Evolutionary conservation across 176 grass and related monocot genomes (phyloP), one percentile per base, ranked within the genome.

Genomic region (Rhynchospora pubera): DNA sequence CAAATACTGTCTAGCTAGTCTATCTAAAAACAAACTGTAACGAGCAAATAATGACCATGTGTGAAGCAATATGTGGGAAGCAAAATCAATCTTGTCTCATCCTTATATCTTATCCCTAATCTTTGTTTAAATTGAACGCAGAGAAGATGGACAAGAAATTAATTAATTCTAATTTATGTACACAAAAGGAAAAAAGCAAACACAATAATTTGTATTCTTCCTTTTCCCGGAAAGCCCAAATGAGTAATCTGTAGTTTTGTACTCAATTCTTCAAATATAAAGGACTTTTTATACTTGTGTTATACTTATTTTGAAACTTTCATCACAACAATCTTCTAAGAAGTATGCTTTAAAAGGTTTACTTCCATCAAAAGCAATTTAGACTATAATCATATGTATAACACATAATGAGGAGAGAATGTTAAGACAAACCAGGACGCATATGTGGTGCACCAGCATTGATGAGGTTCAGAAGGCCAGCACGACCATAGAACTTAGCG

Each of bases 401-500:
- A 74, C 43, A 51, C 46, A 48, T 6, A 13, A 51, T 0, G 22
- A 2, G 22, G 5, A 28, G 5, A 74, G 7, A 45, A 39, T 61
- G 5, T 19, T 21, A 53, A 59, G 44, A 65, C 79, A 9, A 18
- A 81, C 79, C 79, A 5, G 79, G 79, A 65, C 59, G 79, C 23
- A 47, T 59, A 63, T 81, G 58, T 5, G 9, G 79, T 0, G 79
- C 39, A 24, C 79, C 79, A 2, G 55, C 39, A 63, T 14, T 3
- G 23, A 81, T 21, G 39, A 81, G 79, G 45, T 63, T 81, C 11
- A 63, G 57, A 51, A 81, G 79, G 15, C 57, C 79, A 21, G 79
- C 60, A 81, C 79, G 79, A 58, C 79, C 79, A 9, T 81, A 81
- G 44, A 81, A 81, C 60, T 81, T 81, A 6, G 60, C 57, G 4